phyloP scores from a whole-genome alignment of 768 basidiomycete species.

The Kwoniella dendrophila region DNA sequence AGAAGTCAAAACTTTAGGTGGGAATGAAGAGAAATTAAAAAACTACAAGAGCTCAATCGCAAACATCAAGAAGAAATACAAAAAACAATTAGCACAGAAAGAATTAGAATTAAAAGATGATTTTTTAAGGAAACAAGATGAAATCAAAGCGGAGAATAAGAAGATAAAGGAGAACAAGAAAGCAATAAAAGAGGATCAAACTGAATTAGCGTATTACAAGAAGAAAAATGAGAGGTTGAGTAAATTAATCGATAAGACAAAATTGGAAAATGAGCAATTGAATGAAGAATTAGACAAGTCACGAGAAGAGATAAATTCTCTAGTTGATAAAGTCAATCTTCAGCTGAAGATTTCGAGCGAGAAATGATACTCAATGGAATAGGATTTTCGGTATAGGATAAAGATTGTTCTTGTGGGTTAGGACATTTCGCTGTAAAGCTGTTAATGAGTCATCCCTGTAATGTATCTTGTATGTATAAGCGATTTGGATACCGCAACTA shows the following conservation, averaged over 20 bases:
- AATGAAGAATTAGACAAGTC: not conserved
- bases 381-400: too few relatives aligned
- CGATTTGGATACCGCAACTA: too few relatives aligned
- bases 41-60: not conserved
- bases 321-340: too few relatives aligned
- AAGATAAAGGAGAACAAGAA: not conserved
- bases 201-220: not conserved
- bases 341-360: not conserved
- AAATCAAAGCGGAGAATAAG: not conserved
- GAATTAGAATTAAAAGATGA: not conserved
- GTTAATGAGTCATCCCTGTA: too few relatives aligned
- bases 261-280: not conserved
- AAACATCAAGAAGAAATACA: constrained; percentile 8
- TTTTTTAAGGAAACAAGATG: constrained; percentile 3
- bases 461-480: too few relatives aligned
- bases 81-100: not conserved
- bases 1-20: not conserved
- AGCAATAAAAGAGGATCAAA: not conserved
- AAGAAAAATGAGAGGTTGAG: constrained; percentile 8
- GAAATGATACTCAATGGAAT: too few relatives aligned
- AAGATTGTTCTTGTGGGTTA: too few relatives aligned
- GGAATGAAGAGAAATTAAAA: not conserved
- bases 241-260: not conserved
- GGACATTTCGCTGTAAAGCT: too few relatives aligned
- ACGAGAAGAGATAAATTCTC: not conserved